Evolutionary conservation across 2,329 filamentous ascomycete genomes (phyloP).

Genomic region (Mollisia scopiformis): DNA sequence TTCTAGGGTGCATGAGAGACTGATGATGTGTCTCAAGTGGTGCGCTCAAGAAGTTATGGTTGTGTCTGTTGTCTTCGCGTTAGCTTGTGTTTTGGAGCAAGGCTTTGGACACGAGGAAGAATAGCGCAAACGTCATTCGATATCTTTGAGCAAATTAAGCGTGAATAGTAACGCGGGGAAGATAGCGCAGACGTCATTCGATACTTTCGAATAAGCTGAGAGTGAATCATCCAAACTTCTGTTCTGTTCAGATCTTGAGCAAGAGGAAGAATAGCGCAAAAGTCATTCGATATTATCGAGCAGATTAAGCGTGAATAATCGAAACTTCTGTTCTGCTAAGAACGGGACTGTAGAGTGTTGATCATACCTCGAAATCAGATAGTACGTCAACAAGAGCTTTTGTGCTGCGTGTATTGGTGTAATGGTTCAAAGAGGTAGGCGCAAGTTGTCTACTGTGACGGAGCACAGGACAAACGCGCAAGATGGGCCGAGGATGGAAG

Average conservation of each 20-base stretch:
- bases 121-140: background rate
- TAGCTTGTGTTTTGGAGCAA: slow-evolving; percentile 2
- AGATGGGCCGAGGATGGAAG: too few relatives aligned
- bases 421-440: too few relatives aligned
- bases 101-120: background rate
- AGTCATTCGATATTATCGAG: too few relatives aligned
- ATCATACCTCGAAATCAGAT: too few relatives aligned
- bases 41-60: slow-evolving; percentile 24
- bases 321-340: too few relatives aligned
- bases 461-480: too few relatives aligned
- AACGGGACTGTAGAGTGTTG: too few relatives aligned
- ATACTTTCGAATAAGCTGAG: background rate
- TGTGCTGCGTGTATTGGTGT: too few relatives aligned
- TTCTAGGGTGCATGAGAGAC: slow-evolving; percentile 11
- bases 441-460: too few relatives aligned
- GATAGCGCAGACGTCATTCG: background rate
- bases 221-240: background rate
- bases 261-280: background rate
- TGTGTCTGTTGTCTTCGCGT: slow-evolving; percentile 13
- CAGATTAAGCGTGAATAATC: too few relatives aligned
- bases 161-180: background rate
- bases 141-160: background rate
- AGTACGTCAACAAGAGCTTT: too few relatives aligned
- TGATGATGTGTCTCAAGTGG: slow-evolving; percentile 22
- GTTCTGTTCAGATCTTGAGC: too few relatives aligned